Percentiles rank a stretch among this genome's conserved stretches.
Evolutionary conservation across 352 stramenopile genomes (phyloP).

Genomic region (Chrysophaeum taylorii): DNA sequence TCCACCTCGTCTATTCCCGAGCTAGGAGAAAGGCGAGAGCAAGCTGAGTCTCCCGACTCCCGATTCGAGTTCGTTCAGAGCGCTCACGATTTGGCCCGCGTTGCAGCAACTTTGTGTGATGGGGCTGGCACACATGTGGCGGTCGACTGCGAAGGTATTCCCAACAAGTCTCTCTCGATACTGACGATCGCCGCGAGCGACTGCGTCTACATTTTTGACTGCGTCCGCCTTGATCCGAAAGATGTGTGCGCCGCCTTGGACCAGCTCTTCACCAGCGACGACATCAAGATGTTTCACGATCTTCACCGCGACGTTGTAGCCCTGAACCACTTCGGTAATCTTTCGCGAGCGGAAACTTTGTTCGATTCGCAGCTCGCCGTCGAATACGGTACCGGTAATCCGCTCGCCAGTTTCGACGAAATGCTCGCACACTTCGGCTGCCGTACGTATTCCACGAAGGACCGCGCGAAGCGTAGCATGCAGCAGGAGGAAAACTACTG

Average conservation of each 20-base stretch:
- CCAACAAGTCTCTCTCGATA: background rate
- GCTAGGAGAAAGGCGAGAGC: no score
- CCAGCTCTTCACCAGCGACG: background rate
- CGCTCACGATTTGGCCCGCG: no score
- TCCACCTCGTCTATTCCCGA: no score
- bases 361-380: constrained; percentile 5
- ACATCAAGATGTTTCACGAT: constrained; percentile 11
- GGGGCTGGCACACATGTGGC: no score
- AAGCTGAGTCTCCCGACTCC: no score
- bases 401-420: background rate
- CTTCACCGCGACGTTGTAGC: constrained; percentile 6
- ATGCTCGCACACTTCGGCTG: background rate
- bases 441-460: background rate
- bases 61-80: no score
- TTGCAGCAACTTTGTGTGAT: no score
- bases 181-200: background rate
- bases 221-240: background rate
- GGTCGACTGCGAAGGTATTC: constrained; percentile 11
- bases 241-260: background rate
- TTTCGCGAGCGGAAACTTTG: background rate
- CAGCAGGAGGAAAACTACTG: background rate
- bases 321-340: background rate
- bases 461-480: background rate
- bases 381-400: background rate
- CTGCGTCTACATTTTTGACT: background rate